These are phyloP conservation scores for Protomyces macrosporus DNA, from an alignment of 1,139 yeast genomes.

Conservation along the genomic window DNA sequence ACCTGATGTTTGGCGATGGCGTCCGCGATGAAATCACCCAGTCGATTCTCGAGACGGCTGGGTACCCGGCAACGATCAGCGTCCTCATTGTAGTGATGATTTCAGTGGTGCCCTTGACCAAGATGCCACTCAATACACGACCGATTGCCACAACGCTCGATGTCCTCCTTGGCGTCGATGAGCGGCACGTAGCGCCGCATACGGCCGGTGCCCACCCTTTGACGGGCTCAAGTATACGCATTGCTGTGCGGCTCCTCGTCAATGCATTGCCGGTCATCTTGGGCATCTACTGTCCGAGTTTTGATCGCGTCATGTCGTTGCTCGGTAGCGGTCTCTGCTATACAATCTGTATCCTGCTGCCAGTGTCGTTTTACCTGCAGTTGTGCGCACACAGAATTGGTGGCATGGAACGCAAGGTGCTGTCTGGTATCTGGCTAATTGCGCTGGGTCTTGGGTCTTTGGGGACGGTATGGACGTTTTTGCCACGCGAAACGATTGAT, in stretches of 20 bases:
- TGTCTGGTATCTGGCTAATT: constrained; percentile 4
- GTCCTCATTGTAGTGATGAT: constrained; percentile 62
- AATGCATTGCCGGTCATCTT: constrained; percentile 46
- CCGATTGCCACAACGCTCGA: constrained; percentile 76
- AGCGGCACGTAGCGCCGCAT: constrained; percentile 9
- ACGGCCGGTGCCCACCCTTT: constrained; percentile 10
- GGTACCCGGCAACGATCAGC: constrained; percentile 66
- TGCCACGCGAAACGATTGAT: constrained; percentile 13
- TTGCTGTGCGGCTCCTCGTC: constrained; percentile 41
- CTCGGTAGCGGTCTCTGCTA: constrained; percentile 79
- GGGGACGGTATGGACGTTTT: constrained; percentile 22
- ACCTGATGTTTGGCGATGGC: constrained; percentile 74
- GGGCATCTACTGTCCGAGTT: constrained; percentile 63
- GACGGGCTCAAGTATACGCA: constrained; percentile 20
- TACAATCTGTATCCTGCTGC: constrained; percentile 71
- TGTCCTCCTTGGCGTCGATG: constrained; percentile 41
- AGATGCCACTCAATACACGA: constrained; percentile 79
- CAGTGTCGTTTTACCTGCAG: constrained; percentile 62
- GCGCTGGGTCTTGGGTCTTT: constrained; percentile 7
- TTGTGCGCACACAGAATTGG: constrained; percentile 47
- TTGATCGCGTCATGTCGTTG: constrained; percentile 77
- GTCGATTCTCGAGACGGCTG: constrained; percentile 60
- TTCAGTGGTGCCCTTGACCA: constrained; percentile 79
- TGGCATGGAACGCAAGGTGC: constrained; percentile 1
- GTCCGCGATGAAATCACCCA: constrained; percentile 82